Conservation (phyloP, 139 green algal genomes). For the Picochlorum costavermella region DNA sequence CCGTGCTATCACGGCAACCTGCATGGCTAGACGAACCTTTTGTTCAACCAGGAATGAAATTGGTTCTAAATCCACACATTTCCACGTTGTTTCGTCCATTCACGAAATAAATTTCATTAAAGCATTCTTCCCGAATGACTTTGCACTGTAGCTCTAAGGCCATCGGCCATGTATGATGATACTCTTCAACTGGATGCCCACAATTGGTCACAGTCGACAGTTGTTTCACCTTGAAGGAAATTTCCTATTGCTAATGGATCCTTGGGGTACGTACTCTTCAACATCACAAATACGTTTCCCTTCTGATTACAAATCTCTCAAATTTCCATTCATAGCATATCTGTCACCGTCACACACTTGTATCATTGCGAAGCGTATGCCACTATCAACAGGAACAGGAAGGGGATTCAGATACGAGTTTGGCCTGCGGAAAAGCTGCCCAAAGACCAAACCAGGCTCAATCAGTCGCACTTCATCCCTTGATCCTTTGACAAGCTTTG, state of each 20-base stretch:
- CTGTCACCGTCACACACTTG: slow-evolving; percentile 6
- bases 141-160: no score
- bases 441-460: slow-evolving; percentile 12
- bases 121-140: no score
- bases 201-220: no score
- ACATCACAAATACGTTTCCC: neutral
- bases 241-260: neutral
- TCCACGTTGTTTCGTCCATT: no score
- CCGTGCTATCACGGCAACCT: no score
- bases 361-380: slow-evolving; percentile 11
- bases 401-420: slow-evolving; percentile 13
- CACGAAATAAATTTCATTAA: no score
- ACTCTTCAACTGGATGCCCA: no score
- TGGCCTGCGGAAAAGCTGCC: slow-evolving; percentile 8
- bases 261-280: neutral
- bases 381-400: slow-evolving; percentile 5
- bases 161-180: no score
- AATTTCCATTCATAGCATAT: slow-evolving; percentile 9
- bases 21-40: no score
- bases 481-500: slow-evolving; percentile 8
- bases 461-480: slow-evolving; percentile 9
- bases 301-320: neutral
- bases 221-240: no score
- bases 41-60: no score
- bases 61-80: no score